Evolutionary conservation across 2,329 filamentous ascomycete genomes (phyloP).

Genomic region (Stemphylium vesicarium): DNA sequence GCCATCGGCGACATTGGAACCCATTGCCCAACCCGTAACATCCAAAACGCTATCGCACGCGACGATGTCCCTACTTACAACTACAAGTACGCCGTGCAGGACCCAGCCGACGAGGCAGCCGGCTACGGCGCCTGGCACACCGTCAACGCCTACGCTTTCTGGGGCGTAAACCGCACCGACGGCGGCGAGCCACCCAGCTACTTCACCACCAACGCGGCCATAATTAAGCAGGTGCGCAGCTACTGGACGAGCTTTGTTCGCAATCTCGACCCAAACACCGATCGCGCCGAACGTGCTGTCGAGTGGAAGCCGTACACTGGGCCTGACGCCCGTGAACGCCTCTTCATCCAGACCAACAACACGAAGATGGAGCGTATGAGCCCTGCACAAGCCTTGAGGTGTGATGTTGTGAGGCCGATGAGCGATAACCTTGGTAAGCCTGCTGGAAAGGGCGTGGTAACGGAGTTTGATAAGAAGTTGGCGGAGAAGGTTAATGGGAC

Average conservation of each 20-base stretch:
- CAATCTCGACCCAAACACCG: conserved; percentile 68
- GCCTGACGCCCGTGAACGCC: conserved; percentile 27
- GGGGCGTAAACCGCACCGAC: conserved; percentile 65
- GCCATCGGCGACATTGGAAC: conserved; percentile 71
- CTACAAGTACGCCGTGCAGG: conserved; percentile 73
- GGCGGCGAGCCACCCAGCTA: conserved; percentile 63
- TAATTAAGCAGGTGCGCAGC: conserved; percentile 67
- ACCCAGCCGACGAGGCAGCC: conserved; percentile 57
- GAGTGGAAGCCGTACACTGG: conserved; percentile 59
- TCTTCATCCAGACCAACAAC: conserved; percentile 49
- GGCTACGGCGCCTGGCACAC: conserved; percentile 72
- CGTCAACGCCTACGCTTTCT: conserved; percentile 70
- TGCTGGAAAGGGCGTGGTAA: conserved; percentile 10
- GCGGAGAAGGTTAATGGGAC: conserved; percentile 6
- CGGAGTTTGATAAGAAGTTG: conserved; percentile 8
- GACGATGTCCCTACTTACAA: conserved; percentile 62
- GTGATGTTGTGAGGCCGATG: conserved; percentile 17
- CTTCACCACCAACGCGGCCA: conserved; percentile 59
- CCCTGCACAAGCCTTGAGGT: conserved; percentile 13
- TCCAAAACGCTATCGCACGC: conserved; percentile 53
- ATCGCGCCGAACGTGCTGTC: conserved; percentile 55
- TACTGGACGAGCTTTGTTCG: conserved; percentile 80
- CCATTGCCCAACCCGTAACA: conserved; percentile 66
- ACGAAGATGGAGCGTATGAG: conserved; percentile 50
- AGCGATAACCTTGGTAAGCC: conserved; percentile 17